These are phyloP conservation scores for Glaciozyma martinii DNA, from an alignment of 768 basidiomycete species.

Conservation along the genomic window DNA sequence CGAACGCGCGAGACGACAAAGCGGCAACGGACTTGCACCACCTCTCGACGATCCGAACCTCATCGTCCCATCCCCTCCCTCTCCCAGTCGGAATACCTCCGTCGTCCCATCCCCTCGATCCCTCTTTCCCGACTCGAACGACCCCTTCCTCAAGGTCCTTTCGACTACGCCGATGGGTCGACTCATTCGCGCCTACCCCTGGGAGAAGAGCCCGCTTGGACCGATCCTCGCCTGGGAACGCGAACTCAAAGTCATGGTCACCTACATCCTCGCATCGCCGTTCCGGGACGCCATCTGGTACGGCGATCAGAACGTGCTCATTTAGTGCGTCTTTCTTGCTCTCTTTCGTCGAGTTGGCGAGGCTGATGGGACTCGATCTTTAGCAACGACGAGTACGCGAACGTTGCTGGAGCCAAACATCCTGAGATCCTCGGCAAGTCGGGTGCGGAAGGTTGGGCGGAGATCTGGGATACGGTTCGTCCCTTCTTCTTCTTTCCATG, in stretches of 20 bases:
- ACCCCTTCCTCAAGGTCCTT: not conserved
- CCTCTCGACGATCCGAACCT: too few species aligned
- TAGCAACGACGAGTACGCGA: slow-evolving; percentile 15
- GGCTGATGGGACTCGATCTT: too few species aligned
- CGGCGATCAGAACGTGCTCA: slow-evolving; percentile 8
- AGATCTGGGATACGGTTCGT: slow-evolving; percentile 24
- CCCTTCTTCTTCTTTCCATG: too few species aligned
- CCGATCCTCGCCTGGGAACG: slow-evolving; percentile 12
- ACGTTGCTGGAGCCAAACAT: slow-evolving; percentile 23
- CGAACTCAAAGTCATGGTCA: slow-evolving; percentile 16
- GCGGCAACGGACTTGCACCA: too few species aligned
- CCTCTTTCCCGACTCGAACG: not conserved
- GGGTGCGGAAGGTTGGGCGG: slow-evolving; percentile 17
- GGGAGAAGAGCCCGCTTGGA: slow-evolving; percentile 19
- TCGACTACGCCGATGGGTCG: slow-evolving; percentile 13
- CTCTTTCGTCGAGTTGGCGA: not conserved
- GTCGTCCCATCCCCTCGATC: not conserved
- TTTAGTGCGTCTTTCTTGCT: slow-evolving; percentile 9
- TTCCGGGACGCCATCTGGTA: slow-evolving; percentile 18
- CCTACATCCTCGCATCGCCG: slow-evolving; percentile 19
- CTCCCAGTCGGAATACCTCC: not conserved
- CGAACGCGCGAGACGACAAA: too few species aligned
- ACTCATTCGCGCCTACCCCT: slow-evolving; percentile 5
- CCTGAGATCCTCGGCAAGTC: slow-evolving; percentile 17
- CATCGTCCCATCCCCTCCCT: not conserved